Evolutionary conservation across 140 eudicot species (phyloP).

Genomic region (Cichorium intybus): DNA sequence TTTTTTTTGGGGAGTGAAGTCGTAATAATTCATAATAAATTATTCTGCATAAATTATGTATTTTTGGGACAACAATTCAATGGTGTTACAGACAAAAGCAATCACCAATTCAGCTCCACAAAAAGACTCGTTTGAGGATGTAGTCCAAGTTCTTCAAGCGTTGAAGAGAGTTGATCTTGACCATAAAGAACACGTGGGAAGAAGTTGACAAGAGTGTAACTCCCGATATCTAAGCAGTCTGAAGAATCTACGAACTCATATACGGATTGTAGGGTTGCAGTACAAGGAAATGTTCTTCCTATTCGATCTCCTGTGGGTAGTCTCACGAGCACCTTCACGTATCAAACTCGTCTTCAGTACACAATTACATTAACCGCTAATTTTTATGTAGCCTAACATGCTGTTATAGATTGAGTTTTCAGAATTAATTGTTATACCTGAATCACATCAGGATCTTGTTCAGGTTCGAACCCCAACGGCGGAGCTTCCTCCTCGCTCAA

Average conservation of each 20-base stretch:
- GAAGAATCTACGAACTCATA: constrained; percentile 81
- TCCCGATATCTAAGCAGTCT: constrained; percentile 58
- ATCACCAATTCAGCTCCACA: constrained; percentile 54
- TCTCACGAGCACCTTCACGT: constrained; percentile 63
- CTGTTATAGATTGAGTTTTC: no score
- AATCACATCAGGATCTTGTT: constrained; percentile 73
- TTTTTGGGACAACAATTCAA: neutral
- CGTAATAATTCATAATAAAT: no score
- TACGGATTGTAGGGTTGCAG: constrained; percentile 48
- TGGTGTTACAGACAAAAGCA: neutral
- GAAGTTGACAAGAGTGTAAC: constrained; percentile 67
- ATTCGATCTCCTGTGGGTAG: constrained; percentile 81
- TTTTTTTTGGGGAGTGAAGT: no score
- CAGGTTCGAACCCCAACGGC: no score
- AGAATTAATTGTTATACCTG: constrained; percentile 35
- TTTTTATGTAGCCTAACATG: no score
- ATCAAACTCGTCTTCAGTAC: neutral
- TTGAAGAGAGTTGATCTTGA: constrained; percentile 45
- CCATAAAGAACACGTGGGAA: constrained; percentile 77
- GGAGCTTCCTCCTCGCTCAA: constrained; percentile 55
- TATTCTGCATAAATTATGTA: no score
- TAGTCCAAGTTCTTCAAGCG: constrained; percentile 70
- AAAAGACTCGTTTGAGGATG: constrained; percentile 85
- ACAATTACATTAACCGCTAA: neutral
- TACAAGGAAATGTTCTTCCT: constrained; percentile 59